Evolutionary conservation across 345 rosid species (phyloP).

Genomic region (Bruguiera gymnorhiza): DNA sequence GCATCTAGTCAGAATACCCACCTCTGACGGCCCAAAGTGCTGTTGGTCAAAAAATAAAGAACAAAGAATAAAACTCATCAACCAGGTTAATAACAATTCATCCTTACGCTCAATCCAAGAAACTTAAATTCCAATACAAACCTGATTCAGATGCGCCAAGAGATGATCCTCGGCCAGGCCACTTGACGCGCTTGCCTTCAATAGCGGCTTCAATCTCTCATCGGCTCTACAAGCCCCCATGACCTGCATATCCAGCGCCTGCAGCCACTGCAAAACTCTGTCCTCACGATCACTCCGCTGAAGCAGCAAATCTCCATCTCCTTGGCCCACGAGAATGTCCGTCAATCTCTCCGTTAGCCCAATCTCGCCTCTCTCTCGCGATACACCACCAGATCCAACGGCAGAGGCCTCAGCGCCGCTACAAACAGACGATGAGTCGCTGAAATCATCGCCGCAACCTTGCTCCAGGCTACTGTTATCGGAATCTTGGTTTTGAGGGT

Average conservation of each 20-base stretch:
- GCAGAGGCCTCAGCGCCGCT: constrained; percentile 28
- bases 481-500: constrained; percentile 42
- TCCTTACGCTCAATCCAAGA: neutral
- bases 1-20: constrained; percentile 89
- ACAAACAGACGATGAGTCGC: constrained; percentile 32
- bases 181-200: constrained; percentile 60
- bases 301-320: constrained; percentile 63
- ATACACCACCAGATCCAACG: constrained; percentile 40
- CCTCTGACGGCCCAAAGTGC: constrained; percentile 92
- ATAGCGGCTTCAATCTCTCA: constrained; percentile 89
- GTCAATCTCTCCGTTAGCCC: constrained; percentile 59
- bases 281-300: constrained; percentile 62
- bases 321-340: constrained; percentile 44
- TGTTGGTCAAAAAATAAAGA: constrained; percentile 17
- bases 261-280: constrained; percentile 83
- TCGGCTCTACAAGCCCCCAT: constrained; percentile 95
- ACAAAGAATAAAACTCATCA: neutral
- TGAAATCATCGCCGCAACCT: constrained; percentile 35
- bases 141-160: constrained; percentile 84
- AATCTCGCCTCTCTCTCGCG: constrained; percentile 28
- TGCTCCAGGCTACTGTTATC: constrained; percentile 36
- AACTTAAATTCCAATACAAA: constrained; percentile 15
- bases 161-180: constrained; percentile 77
- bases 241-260: constrained; percentile 86
- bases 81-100: neutral